A percentile compares a stretch with the other conserved stretches of the same genome.
Evolutionary conservation across 78 protist species (phyloP).

Genomic region (Reticulomyxa filosa): DNA sequence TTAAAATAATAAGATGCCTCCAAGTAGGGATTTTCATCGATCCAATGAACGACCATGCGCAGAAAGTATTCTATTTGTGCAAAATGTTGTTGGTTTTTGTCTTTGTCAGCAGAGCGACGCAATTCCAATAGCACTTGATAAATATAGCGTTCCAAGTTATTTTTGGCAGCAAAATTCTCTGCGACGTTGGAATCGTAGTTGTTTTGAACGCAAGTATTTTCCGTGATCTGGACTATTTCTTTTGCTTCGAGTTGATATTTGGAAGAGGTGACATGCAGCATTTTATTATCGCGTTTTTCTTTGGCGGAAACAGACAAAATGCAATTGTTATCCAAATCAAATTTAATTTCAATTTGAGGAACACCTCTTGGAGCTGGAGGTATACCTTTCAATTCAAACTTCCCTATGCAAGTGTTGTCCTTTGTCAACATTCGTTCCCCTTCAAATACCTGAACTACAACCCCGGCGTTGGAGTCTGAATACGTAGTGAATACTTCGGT

Average conservation of each 20-base stretch:
- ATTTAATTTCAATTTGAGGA: constrained; percentile 89
- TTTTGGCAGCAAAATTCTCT: constrained; percentile 45
- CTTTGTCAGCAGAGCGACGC: no score
- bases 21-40: no score
- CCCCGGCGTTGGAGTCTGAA: constrained; percentile 81
- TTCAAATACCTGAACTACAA: constrained; percentile 74
- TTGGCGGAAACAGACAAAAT: constrained; percentile 78
- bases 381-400: constrained; percentile 81
- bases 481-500: constrained; percentile 84
- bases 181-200: constrained; percentile 55
- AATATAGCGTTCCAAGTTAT: constrained; percentile 53
- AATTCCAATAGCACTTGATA: no score
- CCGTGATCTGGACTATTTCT: constrained; percentile 76
- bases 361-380: constrained; percentile 92
- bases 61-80: no score
- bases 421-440: constrained; percentile 83
- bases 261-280: constrained; percentile 62
- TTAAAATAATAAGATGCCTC: no score
- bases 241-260: constrained; percentile 65
- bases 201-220: constrained; percentile 60
- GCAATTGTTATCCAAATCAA: constrained; percentile 83
- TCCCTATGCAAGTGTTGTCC: constrained; percentile 83
- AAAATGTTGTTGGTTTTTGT: no score
- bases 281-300: constrained; percentile 69
- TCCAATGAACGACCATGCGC: no score